Percentiles rank a stretch among this genome's conserved stretches.
Evolutionary conservation across 2,329 filamentous ascomycete genomes (phyloP).

Genomic region (Hypomyces rosellus): DNA sequence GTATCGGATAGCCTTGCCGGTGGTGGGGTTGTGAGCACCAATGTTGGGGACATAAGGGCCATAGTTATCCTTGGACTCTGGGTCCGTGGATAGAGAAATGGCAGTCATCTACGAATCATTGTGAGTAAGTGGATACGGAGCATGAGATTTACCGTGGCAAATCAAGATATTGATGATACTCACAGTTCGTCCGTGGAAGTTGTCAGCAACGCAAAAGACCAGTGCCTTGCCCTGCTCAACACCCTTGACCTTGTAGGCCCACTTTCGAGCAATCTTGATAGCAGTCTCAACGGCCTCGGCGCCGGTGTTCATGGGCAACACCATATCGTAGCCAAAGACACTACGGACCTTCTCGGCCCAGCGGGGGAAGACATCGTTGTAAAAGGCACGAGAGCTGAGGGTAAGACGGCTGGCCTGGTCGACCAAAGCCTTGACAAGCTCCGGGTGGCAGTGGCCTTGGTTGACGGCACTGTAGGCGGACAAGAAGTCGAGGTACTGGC

Average conservation of each 20-base stretch:
- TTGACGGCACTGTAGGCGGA: constrained; percentile 98
- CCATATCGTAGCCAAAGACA: constrained; percentile 95
- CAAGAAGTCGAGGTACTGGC: constrained; percentile 94
- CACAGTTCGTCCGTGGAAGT: constrained; percentile 95
- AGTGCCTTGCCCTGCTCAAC: constrained; percentile 79
- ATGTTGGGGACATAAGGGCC: constrained; percentile 91
- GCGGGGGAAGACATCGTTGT: constrained; percentile 96
- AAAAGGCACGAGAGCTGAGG: constrained; percentile 88
- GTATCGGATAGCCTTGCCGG: constrained; percentile 71
- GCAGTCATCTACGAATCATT: constrained; percentile 65
- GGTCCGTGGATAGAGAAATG: constrained; percentile 90
- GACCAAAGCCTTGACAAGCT: constrained; percentile 81
- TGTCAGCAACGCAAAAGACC: constrained; percentile 78
- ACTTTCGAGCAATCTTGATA: constrained; percentile 93
- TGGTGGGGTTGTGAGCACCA: constrained; percentile 68
- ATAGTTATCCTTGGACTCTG: constrained; percentile 94
- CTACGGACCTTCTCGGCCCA: constrained; percentile 89
- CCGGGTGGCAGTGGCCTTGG: constrained; percentile 96
- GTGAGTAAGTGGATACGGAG: no score
- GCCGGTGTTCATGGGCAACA: constrained; percentile 95
- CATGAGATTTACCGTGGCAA: neutral
- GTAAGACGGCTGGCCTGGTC: constrained; percentile 88
- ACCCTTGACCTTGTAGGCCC: constrained; percentile 94
- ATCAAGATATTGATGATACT: constrained; percentile 26
- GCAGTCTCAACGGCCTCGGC: constrained; percentile 95